Percentiles rank a stretch among this genome's conserved stretches.
Conservation (phyloP, 805 yeast genomes). For the Lachancea sp. region DNA sequence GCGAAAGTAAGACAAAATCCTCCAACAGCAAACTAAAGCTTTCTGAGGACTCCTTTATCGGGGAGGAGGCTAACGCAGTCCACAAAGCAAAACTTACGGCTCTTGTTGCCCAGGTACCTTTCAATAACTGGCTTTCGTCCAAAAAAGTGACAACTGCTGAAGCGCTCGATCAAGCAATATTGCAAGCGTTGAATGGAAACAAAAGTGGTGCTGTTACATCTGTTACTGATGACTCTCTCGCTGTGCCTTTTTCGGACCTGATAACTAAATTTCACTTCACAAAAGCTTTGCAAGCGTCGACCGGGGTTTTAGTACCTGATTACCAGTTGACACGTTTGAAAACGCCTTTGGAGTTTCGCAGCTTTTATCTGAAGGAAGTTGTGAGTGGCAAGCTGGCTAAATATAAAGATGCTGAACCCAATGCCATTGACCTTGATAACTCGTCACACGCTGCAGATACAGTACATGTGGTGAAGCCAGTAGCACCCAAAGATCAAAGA, state of each 20-base stretch:
- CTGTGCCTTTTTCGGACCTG: slow-evolving; percentile 25
- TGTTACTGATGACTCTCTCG: slow-evolving; percentile 16
- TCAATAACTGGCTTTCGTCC: slow-evolving; percentile 32
- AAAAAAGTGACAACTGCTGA: slow-evolving; percentile 22
- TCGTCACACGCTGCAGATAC: slow-evolving; percentile 54
- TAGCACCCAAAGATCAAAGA: slow-evolving; percentile 41
- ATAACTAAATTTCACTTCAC: slow-evolving; percentile 33
- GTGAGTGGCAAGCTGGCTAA: slow-evolving; percentile 31
- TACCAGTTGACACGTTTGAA: slow-evolving; percentile 29
- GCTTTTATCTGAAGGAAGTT: slow-evolving; percentile 25
- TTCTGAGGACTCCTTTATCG: slow-evolving; percentile 27
- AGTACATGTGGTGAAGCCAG: slow-evolving; percentile 46
- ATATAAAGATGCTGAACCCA: slow-evolving; percentile 63
- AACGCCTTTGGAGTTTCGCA: slow-evolving; percentile 26
- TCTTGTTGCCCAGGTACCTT: slow-evolving; percentile 21
- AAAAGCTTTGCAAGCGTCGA: slow-evolving; percentile 30
- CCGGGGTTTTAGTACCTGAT: slow-evolving; percentile 38
- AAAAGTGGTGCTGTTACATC: background rate
- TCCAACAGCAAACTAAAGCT: slow-evolving; percentile 21
- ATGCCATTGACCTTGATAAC: slow-evolving; percentile 57
- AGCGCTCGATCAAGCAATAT: slow-evolving; percentile 25
- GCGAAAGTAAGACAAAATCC: slow-evolving; percentile 15
- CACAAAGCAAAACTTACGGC: slow-evolving; percentile 9
- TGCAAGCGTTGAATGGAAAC: slow-evolving; percentile 10
- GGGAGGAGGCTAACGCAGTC: slow-evolving; percentile 22